Percentiles rank a stretch among this genome's conserved stretches.
Conservation (phyloP, 2,329 filamentous ascomycete species). For the Phoma herbarum region DNA sequence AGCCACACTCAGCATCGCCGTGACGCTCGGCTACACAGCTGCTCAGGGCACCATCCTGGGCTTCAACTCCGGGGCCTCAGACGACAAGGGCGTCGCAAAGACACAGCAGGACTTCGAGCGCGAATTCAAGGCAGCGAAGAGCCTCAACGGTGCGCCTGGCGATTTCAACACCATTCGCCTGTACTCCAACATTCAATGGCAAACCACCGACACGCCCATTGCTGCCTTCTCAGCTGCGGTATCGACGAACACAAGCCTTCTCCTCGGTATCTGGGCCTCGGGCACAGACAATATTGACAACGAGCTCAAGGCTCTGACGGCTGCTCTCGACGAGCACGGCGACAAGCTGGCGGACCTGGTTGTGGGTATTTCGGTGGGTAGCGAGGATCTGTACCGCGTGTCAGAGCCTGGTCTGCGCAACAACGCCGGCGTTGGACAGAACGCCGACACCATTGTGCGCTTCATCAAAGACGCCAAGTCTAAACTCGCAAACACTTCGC, state of each 20-base stretch:
- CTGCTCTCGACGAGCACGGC: conserved; percentile 47
- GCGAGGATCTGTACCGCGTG: conserved; percentile 69
- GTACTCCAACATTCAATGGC: conserved; percentile 76
- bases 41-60: conserved; percentile 41
- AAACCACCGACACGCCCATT: conserved; percentile 70
- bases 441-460: conserved; percentile 67
- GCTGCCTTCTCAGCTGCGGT: conserved; percentile 53
- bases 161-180: conserved; percentile 75
- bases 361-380: conserved; percentile 49
- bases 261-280: conserved; percentile 60
- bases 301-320: conserved; percentile 46
- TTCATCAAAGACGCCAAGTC: conserved; percentile 60
- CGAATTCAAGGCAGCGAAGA: conserved; percentile 71
- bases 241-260: conserved; percentile 47
- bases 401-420: conserved; percentile 72
- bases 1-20: conserved; percentile 34
- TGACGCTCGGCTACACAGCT: conserved; percentile 30
- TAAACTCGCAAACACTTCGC: conserved; percentile 68
- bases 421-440: conserved; percentile 68
- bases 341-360: conserved; percentile 61
- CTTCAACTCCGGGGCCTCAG: conserved; percentile 48
- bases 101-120: conserved; percentile 71
- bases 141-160: conserved; percentile 67
- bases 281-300: conserved; percentile 55
- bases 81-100: conserved; percentile 57